phyloP scores from a whole-genome alignment of 1,284 basidiomycete genomes.

The Erythrobasidium hasegawianum region DNA sequence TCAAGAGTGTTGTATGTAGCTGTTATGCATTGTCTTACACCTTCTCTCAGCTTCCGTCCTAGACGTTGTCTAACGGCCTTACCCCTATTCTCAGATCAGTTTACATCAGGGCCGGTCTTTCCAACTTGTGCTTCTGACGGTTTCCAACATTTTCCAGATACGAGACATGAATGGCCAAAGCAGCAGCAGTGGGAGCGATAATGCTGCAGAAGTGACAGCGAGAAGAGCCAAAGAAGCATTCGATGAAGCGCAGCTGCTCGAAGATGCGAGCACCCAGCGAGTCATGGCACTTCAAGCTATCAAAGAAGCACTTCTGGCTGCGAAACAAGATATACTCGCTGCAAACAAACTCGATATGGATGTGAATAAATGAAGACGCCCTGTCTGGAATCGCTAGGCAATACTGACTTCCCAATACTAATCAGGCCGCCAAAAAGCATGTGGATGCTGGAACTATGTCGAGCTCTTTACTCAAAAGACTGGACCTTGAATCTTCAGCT shows the following conservation, averaged over 20 bases:
- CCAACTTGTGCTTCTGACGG: too few relatives aligned
- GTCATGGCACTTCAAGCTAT: constrained; percentile 69
- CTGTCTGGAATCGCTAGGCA: background rate
- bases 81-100: too few relatives aligned
- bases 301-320: constrained; percentile 60
- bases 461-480: constrained; percentile 70
- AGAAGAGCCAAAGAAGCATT: constrained; percentile 74
- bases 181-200: constrained; percentile 55
- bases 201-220: constrained; percentile 66
- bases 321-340: constrained; percentile 64
- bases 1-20: too few relatives aligned
- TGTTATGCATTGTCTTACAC: too few relatives aligned
- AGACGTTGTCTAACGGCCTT: too few relatives aligned
- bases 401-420: constrained; percentile 18
- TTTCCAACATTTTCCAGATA: background rate
- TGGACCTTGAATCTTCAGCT: constrained; percentile 71
- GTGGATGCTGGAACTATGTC: constrained; percentile 81
- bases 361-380: constrained; percentile 51
- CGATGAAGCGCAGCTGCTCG: constrained; percentile 74
- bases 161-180: constrained; percentile 17
- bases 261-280: constrained; percentile 57
- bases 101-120: too few relatives aligned
- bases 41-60: too few relatives aligned
- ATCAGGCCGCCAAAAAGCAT: constrained; percentile 69
- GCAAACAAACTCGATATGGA: constrained; percentile 78